A percentile compares a stretch with the other conserved stretches of the same genome.
These are phyloP conservation scores for Erysiphe neolycopersici DNA, from an alignment of 2,329 filamentous ascomycete genomes.

Conservation along the genomic window DNA sequence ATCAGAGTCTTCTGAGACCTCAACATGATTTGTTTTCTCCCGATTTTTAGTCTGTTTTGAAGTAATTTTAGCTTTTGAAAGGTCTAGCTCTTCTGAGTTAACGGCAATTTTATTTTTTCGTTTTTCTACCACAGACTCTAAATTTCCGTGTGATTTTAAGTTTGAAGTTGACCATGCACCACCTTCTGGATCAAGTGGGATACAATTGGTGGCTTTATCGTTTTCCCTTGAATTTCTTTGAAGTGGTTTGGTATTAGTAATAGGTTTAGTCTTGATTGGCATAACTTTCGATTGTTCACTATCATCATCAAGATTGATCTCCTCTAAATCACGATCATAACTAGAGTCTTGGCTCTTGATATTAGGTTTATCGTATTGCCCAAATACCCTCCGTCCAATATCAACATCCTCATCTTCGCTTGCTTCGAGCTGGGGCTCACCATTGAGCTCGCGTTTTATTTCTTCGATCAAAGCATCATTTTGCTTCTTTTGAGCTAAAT, in stretches of 20 bases:
- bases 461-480: conserved; percentile 53
- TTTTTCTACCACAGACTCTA: conserved; percentile 7
- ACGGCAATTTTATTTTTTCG: conserved; percentile 12
- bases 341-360: conserved; percentile 26
- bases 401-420: conserved; percentile 24
- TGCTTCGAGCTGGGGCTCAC: conserved; percentile 23
- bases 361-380: conserved; percentile 18
- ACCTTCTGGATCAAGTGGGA: conserved; percentile 5
- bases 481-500: conserved; percentile 46
- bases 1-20: conserved; percentile 7
- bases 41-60: conserved; percentile 11
- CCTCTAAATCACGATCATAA: conserved; percentile 23
- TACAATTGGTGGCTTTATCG: background rate
- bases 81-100: conserved; percentile 12
- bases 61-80: conserved; percentile 12
- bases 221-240: background rate
- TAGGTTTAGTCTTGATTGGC: background rate
- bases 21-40: conserved; percentile 6
- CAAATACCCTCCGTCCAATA: conserved; percentile 45
- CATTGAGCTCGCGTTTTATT: conserved; percentile 42
- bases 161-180: conserved; percentile 13
- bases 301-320: conserved; percentile 13
- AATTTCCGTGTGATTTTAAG: conserved; percentile 5
- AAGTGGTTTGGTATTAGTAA: background rate
- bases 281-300: conserved; percentile 1